A percentile compares a stretch with the other conserved stretches of the same genome.
Evolutionary conservation across 1,284 basidiomycete genomes (phyloP).

Genomic region (Puccinia hordei): DNA sequence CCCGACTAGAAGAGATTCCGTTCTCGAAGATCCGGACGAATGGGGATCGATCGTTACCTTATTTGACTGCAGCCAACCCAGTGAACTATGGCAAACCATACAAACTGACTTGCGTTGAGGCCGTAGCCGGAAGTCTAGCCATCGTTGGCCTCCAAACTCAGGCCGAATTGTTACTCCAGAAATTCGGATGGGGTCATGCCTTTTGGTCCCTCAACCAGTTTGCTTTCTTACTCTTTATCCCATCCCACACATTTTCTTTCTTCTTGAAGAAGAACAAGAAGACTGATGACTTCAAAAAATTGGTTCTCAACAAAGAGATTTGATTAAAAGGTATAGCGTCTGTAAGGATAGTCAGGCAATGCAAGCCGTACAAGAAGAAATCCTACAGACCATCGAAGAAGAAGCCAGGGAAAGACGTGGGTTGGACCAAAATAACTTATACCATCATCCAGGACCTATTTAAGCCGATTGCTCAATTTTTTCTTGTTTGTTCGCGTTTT

Average conservation of each 20-base stretch:
- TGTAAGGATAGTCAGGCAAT: constrained; percentile 35
- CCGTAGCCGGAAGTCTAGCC: constrained; percentile 87
- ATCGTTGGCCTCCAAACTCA: constrained; percentile 80
- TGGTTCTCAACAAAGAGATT: constrained; percentile 12
- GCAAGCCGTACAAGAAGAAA: constrained; percentile 25
- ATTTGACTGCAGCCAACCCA: constrained; percentile 86
- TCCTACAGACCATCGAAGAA: constrained; percentile 17
- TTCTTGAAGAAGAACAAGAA: constrained; percentile 82
- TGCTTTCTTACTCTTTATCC: constrained; percentile 46
- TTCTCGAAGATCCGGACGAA: constrained; percentile 91
- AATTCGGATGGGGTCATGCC: constrained; percentile 28
- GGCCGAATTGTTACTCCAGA: constrained; percentile 68
- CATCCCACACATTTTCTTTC: constrained; percentile 84
- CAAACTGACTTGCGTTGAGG: constrained; percentile 80
- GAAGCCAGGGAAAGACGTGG: constrained; percentile 39
- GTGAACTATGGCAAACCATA: constrained; percentile 95
- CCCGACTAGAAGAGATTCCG: constrained; percentile 87
- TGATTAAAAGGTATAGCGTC: constrained; percentile 26
- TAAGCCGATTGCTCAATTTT: background rate
- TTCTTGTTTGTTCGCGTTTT: background rate
- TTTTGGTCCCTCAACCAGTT: constrained; percentile 31
- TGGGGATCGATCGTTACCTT: constrained; percentile 85
- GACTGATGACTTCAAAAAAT: background rate
- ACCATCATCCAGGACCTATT: too few species aligned
- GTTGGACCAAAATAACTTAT: background rate